Percentiles rank a stretch among this genome's conserved stretches.
phyloP scores from a whole-genome alignment of 805 yeast species.

The Saturnispora diversa region DNA sequence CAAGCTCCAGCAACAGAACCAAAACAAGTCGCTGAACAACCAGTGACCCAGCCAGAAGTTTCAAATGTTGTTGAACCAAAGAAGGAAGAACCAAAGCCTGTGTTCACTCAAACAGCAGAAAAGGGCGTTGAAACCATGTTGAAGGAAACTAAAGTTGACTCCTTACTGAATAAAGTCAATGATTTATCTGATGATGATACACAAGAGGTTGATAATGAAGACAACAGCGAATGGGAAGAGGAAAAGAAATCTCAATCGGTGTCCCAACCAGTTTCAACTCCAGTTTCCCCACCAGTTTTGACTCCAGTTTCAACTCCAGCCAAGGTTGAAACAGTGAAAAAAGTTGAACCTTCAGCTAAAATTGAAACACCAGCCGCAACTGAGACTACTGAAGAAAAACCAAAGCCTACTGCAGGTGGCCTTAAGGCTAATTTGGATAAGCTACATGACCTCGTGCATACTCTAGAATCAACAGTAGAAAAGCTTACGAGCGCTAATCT shows the following conservation, averaged over 20 bases:
- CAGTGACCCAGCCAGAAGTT: not conserved
- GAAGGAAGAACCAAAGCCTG: conserved; percentile 14
- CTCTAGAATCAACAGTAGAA: conserved; percentile 48
- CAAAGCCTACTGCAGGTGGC: conserved; percentile 39
- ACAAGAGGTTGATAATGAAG: conserved; percentile 22
- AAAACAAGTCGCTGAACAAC: not conserved
- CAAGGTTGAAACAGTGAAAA: conserved; percentile 11
- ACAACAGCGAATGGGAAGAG: conserved; percentile 26
- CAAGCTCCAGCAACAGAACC: conserved; percentile 10
- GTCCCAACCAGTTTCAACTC: not conserved
- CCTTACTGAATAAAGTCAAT: conserved; percentile 39
- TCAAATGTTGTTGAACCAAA: not conserved
- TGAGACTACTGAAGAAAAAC: conserved; percentile 17
- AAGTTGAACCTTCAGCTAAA: conserved; percentile 9
- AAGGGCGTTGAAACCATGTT: conserved; percentile 42
- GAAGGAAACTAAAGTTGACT: conserved; percentile 39
- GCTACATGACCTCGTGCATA: conserved; percentile 47
- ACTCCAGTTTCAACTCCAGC: not conserved
- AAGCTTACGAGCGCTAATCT: conserved; percentile 44
- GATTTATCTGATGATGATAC: conserved; percentile 34
- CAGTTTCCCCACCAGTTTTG: conserved; percentile 9
- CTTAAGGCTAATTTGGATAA: conserved; percentile 66
- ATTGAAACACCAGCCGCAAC: conserved; percentile 13
- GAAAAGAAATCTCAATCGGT: not conserved
- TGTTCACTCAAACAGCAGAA: conserved; percentile 25